phyloP scores from a whole-genome alignment of 2,329 filamentous ascomycete genomes.

The Fusarium chuoi region DNA sequence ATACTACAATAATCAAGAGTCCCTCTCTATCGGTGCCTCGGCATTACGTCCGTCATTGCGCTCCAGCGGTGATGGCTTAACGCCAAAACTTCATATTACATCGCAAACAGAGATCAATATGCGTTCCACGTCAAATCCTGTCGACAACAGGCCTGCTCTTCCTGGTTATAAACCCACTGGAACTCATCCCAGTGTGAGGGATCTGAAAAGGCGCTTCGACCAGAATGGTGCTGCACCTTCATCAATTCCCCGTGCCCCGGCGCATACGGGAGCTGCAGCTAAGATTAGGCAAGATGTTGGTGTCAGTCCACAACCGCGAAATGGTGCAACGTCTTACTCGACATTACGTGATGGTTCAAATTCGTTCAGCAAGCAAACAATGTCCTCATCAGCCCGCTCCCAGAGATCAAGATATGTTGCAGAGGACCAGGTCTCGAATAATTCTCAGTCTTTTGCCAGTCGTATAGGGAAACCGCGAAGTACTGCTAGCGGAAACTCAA shows the following conservation, averaged over 20 bases:
- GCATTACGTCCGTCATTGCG: conserved; percentile 57
- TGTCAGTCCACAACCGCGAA: conserved; percentile 47
- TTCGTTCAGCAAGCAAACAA: conserved; percentile 31
- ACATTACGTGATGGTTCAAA: conserved; percentile 51
- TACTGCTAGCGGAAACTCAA: conserved; percentile 47
- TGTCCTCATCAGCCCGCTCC: conserved; percentile 45
- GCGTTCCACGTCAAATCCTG: conserved; percentile 67
- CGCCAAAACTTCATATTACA: conserved; percentile 58
- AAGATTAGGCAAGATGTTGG: conserved; percentile 48
- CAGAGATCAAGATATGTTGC: conserved; percentile 60
- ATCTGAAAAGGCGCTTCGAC: conserved; percentile 83
- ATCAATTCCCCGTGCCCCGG: conserved; percentile 51
- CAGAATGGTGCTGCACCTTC: conserved; percentile 58
- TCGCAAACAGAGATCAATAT: conserved; percentile 54
- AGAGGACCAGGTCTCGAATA: conserved; percentile 64
- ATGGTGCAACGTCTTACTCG: conserved; percentile 55
- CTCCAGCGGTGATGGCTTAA: conserved; percentile 62
- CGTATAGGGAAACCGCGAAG: conserved; percentile 65
- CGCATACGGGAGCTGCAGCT: conserved; percentile 48
- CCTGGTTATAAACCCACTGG: conserved; percentile 47
- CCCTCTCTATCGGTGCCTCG: conserved; percentile 51
- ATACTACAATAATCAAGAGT: conserved; percentile 50
- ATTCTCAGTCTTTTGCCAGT: conserved; percentile 68
- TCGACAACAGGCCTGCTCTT: conserved; percentile 55
- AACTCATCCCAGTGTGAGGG: conserved; percentile 77